A percentile compares a stretch with the other conserved stretches of the same genome.
phyloP scores from a whole-genome alignment of 2,329 filamentous ascomycete species.

The Sordariomycetes sp. region DNA sequence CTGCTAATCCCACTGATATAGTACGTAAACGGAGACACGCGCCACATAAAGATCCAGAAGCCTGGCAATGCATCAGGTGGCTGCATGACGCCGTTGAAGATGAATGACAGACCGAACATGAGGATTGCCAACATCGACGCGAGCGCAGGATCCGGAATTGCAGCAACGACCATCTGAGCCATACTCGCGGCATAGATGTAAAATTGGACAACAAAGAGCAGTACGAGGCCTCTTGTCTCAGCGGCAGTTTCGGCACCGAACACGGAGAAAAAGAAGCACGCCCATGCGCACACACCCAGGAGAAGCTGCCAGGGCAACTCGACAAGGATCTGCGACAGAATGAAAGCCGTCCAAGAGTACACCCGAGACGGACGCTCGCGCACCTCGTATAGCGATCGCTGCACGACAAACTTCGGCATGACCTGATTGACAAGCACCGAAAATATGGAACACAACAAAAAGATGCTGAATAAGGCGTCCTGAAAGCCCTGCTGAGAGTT shows the following conservation, averaged over 20 bases:
- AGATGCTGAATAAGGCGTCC: constrained; percentile 66
- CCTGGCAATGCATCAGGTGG: constrained; percentile 51
- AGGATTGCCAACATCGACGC: not conserved
- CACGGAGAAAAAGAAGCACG: constrained; percentile 60
- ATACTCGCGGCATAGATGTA: not conserved
- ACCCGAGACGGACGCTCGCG: constrained; percentile 77
- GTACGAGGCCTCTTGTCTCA: no score
- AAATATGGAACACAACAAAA: constrained; percentile 56
- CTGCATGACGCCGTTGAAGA: constrained; percentile 33
- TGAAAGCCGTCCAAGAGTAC: constrained; percentile 79
- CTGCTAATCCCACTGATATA: constrained; percentile 46
- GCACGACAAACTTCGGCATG: constrained; percentile 75
- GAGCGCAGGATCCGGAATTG: constrained; percentile 36
- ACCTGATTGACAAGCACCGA: constrained; percentile 63
- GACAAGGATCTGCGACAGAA: constrained; percentile 72
- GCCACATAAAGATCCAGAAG: constrained; percentile 73
- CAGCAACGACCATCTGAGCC: constrained; percentile 60
- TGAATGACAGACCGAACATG: not conserved
- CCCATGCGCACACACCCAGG: constrained; percentile 53
- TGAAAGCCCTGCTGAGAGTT: constrained; percentile 60
- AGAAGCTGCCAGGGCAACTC: constrained; percentile 67
- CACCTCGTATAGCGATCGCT: constrained; percentile 74
- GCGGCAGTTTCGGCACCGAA: not conserved
- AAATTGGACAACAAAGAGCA: not conserved
- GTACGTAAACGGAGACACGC: constrained; percentile 52